A percentile compares a stretch with the other conserved stretches of the same genome.
Evolutionary conservation across 2,329 filamentous ascomycete genomes (phyloP).

Genomic region (Anthostomella pinea): DNA sequence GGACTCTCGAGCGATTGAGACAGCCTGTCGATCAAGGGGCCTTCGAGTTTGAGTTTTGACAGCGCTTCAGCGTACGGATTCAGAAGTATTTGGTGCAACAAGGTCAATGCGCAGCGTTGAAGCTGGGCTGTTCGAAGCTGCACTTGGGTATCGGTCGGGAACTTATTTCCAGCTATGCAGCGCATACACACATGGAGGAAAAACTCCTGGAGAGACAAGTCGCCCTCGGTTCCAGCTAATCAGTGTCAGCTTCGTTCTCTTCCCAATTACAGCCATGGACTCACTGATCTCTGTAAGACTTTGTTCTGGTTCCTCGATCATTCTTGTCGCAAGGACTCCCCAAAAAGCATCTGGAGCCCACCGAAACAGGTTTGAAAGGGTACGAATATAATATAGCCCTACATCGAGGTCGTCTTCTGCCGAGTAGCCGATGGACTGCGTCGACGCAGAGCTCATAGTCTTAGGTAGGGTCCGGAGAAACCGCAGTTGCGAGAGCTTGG

Average conservation of each 20-base stretch:
- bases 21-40: constrained; percentile 67
- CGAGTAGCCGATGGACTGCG: constrained; percentile 37
- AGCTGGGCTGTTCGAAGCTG: constrained; percentile 60
- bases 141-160: constrained; percentile 34
- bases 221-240: constrained; percentile 51
- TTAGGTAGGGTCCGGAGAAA: constrained; percentile 44
- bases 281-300: constrained; percentile 50
- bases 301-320: constrained; percentile 46
- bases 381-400: constrained; percentile 74
- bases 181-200: constrained; percentile 64
- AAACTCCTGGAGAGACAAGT: constrained; percentile 64
- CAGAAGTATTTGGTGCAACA: constrained; percentile 67
- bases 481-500: constrained; percentile 53
- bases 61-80: constrained; percentile 60
- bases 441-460: constrained; percentile 23
- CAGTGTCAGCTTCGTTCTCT: constrained; percentile 21
- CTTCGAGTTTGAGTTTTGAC: constrained; percentile 65
- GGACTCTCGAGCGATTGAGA: constrained; percentile 56
- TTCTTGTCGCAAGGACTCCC: constrained; percentile 65
- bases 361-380: constrained; percentile 69
- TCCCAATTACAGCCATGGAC: constrained; percentile 31
- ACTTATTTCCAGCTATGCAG: constrained; percentile 51
- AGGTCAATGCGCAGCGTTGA: constrained; percentile 66
- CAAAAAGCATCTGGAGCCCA: constrained; percentile 68
- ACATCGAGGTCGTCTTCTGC: constrained; percentile 70